Evolutionary conservation across 768 basidiomycete species (phyloP), one percentile per base, ranked within the genome.

Genomic region (Arthromyces matolae): DNA sequence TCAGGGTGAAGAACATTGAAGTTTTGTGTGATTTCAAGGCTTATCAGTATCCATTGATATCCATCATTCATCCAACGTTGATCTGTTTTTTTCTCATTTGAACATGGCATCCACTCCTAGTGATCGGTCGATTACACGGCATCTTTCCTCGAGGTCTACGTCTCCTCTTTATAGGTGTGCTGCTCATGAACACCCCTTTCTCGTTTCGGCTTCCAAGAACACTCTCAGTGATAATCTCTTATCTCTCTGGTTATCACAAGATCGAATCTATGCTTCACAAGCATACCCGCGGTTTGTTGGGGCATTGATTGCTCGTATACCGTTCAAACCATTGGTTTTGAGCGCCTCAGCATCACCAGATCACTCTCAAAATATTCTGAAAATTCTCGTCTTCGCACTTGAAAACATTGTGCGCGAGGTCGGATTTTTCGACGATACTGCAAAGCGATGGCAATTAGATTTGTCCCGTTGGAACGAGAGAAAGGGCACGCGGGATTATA

Each of bases 211-310:
- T 0, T 81, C 81, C 3, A 60, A 72, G 3, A 73, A 78, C 12
- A 70, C 71, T 3, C 72, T 89, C 16, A 64, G 72, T 6, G 49
- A 71, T 10, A 50, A 64, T 1, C 69, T 72, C 20, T 76, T 89
- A 13, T 71, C 75, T 1, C 66, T 81, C 39, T 89, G 81, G 77
- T 76, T 89, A 49, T 73, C 78, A 12, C 87, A 89, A 54, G 87
- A 89, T 61, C 76, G 80, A 41, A 77, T 84, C 46, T 89, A 89
- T 61, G 86, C 85, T 24, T 78, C 79, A 1, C 80, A 83, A 45
- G 87, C 83, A 1, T 89, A 88, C 60, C 84, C 86, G 12, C 77
- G 77, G 43, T 86, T 85, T 68, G 79, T 87, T 53, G 84, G 83
- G 22, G 64, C 75, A 2, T 74, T 88, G 38, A 81, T 90, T 52